These are phyloP conservation scores for Cubamyces sp. DNA, from an alignment of 768 basidiomycete species.

Conservation along the genomic window DNA sequence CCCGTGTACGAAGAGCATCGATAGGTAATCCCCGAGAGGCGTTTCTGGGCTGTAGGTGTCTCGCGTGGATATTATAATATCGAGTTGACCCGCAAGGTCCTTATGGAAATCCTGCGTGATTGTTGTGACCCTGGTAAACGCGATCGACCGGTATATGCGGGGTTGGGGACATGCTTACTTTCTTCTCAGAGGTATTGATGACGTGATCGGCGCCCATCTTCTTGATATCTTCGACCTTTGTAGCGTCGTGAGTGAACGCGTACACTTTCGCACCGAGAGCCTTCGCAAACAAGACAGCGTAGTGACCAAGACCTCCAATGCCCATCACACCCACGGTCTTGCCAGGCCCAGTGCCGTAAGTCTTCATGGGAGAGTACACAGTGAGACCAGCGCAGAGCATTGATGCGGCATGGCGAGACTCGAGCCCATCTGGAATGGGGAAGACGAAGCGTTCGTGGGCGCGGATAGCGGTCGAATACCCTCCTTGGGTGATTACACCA, in stretches of 20 bases:
- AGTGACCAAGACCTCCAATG: constrained; percentile 60
- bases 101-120: constrained; percentile 41
- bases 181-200: constrained; percentile 45
- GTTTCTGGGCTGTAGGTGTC: constrained; percentile 27
- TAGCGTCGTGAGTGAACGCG: constrained; percentile 58
- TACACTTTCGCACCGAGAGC: constrained; percentile 61
- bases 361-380: constrained; percentile 60
- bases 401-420: constrained; percentile 58
- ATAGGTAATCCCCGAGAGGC: constrained; percentile 38
- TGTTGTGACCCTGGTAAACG: neutral
- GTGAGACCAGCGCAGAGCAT: constrained; percentile 69
- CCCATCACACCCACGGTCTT: constrained; percentile 70
- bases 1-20: constrained; percentile 56
- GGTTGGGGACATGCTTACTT: neutral
- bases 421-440: constrained; percentile 56
- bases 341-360: constrained; percentile 58
- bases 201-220: constrained; percentile 62
- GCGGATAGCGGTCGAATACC: constrained; percentile 52
- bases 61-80: constrained; percentile 49
- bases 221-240: constrained; percentile 60
- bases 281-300: constrained; percentile 47
- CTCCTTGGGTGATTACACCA: constrained; percentile 44
- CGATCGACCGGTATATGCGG: neutral
- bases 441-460: constrained; percentile 59
- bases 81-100: constrained; percentile 43